Percentiles rank a stretch among this genome's conserved stretches.
Conservation (phyloP, 192 early-diverging fungal species). For the Mortierella claussenii region DNA sequence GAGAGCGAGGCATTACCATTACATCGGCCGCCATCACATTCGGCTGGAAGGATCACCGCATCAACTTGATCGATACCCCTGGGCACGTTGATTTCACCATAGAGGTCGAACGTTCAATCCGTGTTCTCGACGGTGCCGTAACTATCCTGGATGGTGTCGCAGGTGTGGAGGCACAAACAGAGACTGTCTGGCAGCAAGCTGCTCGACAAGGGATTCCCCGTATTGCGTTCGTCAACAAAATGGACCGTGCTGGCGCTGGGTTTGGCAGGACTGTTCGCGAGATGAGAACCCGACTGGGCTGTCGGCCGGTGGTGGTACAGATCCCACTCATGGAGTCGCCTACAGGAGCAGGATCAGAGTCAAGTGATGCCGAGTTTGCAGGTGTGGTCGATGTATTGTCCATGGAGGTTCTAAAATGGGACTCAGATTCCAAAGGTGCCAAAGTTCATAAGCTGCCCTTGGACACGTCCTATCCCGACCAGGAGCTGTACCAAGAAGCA, state of each 20-base stretch:
- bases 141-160: constrained; percentile 94
- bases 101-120: constrained; percentile 91
- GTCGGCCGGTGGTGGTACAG: constrained; percentile 77
- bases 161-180: constrained; percentile 98
- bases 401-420: constrained; percentile 77
- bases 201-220: constrained; percentile 83
- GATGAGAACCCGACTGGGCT: constrained; percentile 66
- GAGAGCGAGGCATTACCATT: constrained; percentile 95
- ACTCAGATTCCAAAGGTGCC: constrained; percentile 59
- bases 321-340: constrained; percentile 66
- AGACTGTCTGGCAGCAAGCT: constrained; percentile 93
- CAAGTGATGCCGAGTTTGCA: constrained; percentile 62
- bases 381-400: constrained; percentile 80
- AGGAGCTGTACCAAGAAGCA: constrained; percentile 57
- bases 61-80: constrained; percentile 97
- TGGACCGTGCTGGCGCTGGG: constrained; percentile 87
- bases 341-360: constrained; percentile 14
- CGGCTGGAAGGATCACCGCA: constrained; percentile 73
- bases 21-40: constrained; percentile 93
- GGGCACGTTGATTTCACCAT: constrained; percentile 97
- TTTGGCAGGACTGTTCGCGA: constrained; percentile 70
- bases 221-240: constrained; percentile 94
- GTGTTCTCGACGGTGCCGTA: constrained; percentile 95
- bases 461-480: constrained; percentile 35
- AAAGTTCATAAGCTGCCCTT: constrained; percentile 47